phyloP scores from a whole-genome alignment of 106 monocot species.

The Hemerocallis citrina region DNA sequence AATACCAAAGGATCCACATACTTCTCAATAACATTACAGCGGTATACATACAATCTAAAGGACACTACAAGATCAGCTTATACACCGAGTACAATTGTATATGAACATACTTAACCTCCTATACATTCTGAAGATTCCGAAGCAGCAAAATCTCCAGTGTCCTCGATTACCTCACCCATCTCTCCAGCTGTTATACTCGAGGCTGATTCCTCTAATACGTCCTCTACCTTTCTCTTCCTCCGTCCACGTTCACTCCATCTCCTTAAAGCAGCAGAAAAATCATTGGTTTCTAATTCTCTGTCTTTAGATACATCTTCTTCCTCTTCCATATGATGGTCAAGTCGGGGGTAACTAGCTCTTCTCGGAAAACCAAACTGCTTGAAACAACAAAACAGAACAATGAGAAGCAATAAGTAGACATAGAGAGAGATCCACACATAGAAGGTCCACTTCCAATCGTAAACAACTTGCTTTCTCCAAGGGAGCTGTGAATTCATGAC shows the following conservation, averaged over 20 bases:
- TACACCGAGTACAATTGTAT: too few species aligned
- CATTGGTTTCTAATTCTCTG: not conserved
- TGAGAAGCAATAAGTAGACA: slow-evolving; percentile 40
- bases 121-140: slow-evolving; percentile 34
- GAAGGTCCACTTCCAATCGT: slow-evolving; percentile 75
- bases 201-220: slow-evolving; percentile 19
- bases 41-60: too few species aligned
- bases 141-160: slow-evolving; percentile 29
- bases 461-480: slow-evolving; percentile 36
- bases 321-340: not conserved
- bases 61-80: too few species aligned
- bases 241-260: slow-evolving; percentile 21
- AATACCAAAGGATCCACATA: too few species aligned
- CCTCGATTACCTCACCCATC: slow-evolving; percentile 19
- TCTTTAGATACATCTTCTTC: too few species aligned
- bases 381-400: slow-evolving; percentile 27
- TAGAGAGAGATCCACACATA: slow-evolving; percentile 53
- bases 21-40: too few species aligned
- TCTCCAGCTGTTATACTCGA: slow-evolving; percentile 21
- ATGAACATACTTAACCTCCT: slow-evolving; percentile 9
- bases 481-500: slow-evolving; percentile 43
- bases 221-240: slow-evolving; percentile 25
- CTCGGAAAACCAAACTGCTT: slow-evolving; percentile 24
- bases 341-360: not conserved
- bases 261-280: slow-evolving; percentile 20